These are phyloP conservation scores for Leccinellum albellum DNA, from an alignment of 768 basidiomycete genomes.

Conservation along the genomic window DNA sequence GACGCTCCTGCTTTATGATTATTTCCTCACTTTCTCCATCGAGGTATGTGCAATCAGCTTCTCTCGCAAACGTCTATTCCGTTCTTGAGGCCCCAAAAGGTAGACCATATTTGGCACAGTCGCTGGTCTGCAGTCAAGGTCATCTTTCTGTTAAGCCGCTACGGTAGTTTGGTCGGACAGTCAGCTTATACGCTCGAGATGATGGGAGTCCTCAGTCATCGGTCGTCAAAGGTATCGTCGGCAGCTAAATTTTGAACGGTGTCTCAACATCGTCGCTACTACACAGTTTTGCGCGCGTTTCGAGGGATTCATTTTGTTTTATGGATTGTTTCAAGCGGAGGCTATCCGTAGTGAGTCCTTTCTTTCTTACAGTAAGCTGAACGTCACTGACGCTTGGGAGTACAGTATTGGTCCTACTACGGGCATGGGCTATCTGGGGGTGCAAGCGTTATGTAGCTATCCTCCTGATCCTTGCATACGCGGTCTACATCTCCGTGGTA, in stretches of 20 bases:
- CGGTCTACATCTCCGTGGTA: background rate
- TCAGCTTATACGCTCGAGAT: conserved; percentile 6
- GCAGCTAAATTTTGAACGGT: background rate
- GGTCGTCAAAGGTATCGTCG: conserved; percentile 5
- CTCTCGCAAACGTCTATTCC: background rate
- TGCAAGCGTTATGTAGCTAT: background rate
- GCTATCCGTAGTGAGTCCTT: background rate
- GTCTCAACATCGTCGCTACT: background rate
- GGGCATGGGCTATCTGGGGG: background rate
- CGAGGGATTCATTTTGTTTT: background rate
- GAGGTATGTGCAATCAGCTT: conserved; percentile 6
- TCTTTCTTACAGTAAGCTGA: background rate
- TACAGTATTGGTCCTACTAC: background rate
- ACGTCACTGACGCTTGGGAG: background rate
- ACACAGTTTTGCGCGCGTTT: background rate
- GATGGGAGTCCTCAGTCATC: conserved; percentile 9
- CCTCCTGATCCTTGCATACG: background rate
- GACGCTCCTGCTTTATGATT: conserved; percentile 2
- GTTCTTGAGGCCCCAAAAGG: background rate
- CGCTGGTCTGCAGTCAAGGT: conserved; percentile 6
- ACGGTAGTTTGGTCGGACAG: conserved; percentile 9
- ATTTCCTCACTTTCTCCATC: conserved; percentile 9
- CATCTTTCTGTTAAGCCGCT: conserved; percentile 17
- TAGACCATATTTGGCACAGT: background rate
- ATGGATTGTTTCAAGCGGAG: background rate